Base-by-base conservation (phyloP, 2,329 filamentous ascomycete species). In the Acrocalymma vagum region DNA sequence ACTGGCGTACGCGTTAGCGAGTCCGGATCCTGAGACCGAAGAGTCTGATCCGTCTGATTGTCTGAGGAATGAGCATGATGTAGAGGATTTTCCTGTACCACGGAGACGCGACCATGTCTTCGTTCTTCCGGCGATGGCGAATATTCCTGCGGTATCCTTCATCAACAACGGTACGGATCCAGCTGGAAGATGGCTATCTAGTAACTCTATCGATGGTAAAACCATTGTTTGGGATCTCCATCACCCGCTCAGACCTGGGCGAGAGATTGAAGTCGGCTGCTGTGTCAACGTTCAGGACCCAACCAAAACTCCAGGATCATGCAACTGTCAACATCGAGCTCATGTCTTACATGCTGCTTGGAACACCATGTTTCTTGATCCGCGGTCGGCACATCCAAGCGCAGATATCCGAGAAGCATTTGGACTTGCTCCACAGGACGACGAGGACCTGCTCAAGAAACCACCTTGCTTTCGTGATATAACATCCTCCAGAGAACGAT, bases 81-180 rank as follows among this genome's bases (percentile, higher is more conserved):
- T 31, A 11, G 7, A 51, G 55, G 45, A 68, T 48, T 49, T 60
- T 49, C 40, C 55, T 28, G 38, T 41, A 58, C 38, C 52, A 44
- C 50, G 72, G 58, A 42, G 60, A 18, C 32, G 42, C 13, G 52
- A 66, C 26, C 55, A 51, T 17, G 21, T 51, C 10, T 51, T 67
- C 4, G 53, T 42, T n/a, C 48, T 63, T 11, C 24, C 15, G 3
- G 53, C 47, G 7, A 24, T 28, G 3, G 43, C 63, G 7, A 85
- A 86, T 51, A 81, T 85, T 13, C 83, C 83, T 2, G 72, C 72
- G 29, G 72, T 86, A 14, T 72, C 75, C 0, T 85, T 86, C 57
- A 74, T 81, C 45, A 84, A 84, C 47, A 81, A 73, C 24, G 75
- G 76, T 11, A 68, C 79, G 26, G 82, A 84, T 51, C 72, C 75